Evolutionary conservation across 345 rosid genomes (phyloP), one percentile per base, ranked within the genome.

Genomic region (Kernera saxatilis): DNA sequence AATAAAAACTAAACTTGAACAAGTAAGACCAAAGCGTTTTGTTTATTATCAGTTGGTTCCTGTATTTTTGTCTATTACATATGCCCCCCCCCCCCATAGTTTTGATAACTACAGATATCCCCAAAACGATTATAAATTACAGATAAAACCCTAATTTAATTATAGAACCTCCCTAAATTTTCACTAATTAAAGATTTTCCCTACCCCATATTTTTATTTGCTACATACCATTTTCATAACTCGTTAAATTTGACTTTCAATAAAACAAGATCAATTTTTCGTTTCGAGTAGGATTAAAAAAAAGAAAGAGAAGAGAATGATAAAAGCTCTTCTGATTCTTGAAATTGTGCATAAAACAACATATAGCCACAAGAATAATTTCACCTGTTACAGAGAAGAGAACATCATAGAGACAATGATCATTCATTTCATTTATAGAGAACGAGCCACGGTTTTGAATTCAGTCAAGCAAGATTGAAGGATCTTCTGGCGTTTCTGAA

Each of bases 381-480:
- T 43, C 3, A 23, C 36, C 4, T 33, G 57, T 69, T 69, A 50
- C 68, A 60, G 32, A 52, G 69, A 70, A 52, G 15, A 37, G 12
- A 66, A 57, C 73, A 74, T 67, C 73, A 51, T 33, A 41, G 63
- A 51, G 73, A 59, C 63, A 58, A 74, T 67, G 69, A 67, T 67
- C 30, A 58, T 40, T 43, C 63, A 22, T 30, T 41, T 33, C 44
- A 66, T 81, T 81, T 73, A 94, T n/a, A 89, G 88, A 61, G 91
- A 82, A 54, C 84, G 84, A 50, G 96, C 91, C 72, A 91, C 76
- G 5, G 41, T 83, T 76, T 88, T 91, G 80, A 94, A 94, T 81
- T 91, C 98, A 41, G 78, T 86, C 84, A 94, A 74, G 82, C 98
- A 94, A 49, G 96, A 84, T 7, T 86, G 90, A 36, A 91, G 98